Evolutionary conservation across 495 filamentous ascomycete genomes (phyloP).

Genomic region (Penicillium lagena): DNA sequence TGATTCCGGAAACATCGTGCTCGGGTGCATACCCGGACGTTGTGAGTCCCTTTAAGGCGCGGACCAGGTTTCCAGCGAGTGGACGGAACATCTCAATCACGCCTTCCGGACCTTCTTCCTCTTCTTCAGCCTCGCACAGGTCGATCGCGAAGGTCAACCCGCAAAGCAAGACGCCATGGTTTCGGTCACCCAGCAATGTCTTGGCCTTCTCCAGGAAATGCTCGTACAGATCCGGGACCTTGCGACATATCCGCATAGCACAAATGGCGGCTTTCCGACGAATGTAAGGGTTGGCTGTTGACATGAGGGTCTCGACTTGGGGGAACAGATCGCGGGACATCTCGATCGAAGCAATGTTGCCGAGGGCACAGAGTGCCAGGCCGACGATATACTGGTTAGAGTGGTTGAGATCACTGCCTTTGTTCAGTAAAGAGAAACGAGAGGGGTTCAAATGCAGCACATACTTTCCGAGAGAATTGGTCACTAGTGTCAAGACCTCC

Average conservation of each 20-base stretch:
- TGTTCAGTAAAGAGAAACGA: conserved; percentile 8
- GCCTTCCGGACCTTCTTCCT: conserved; percentile 75
- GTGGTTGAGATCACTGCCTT: conserved; percentile 79
- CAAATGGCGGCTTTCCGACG: conserved; percentile 96
- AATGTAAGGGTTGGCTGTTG: conserved; percentile 93
- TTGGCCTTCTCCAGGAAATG: conserved; percentile 94
- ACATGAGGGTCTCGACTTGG: conserved; percentile 85
- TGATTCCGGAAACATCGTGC: conserved; percentile 95
- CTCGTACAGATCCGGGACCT: conserved; percentile 94
- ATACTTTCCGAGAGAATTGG: conserved; percentile 95
- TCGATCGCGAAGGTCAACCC: conserved; percentile 87
- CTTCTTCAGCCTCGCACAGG: conserved; percentile 89
- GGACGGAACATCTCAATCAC: conserved; percentile 87
- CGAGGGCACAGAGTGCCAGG: conserved; percentile 88
- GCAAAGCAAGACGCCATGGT: conserved; percentile 91
- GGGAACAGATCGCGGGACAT: conserved; percentile 98
- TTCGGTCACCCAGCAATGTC: conserved; percentile 78
- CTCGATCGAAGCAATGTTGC: conserved; percentile 94
- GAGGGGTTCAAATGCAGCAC: conserved; percentile 7
- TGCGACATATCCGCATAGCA: conserved; percentile 98
- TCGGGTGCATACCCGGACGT: conserved; percentile 96
- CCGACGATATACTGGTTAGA: conserved; percentile 98
- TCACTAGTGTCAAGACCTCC: conserved; percentile 93
- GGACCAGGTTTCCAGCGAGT: conserved; percentile 71
- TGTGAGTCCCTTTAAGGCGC: conserved; percentile 82